phyloP scores from a whole-genome alignment of 2,329 filamentous ascomycete genomes.

The Xylariaceae sp. region DNA sequence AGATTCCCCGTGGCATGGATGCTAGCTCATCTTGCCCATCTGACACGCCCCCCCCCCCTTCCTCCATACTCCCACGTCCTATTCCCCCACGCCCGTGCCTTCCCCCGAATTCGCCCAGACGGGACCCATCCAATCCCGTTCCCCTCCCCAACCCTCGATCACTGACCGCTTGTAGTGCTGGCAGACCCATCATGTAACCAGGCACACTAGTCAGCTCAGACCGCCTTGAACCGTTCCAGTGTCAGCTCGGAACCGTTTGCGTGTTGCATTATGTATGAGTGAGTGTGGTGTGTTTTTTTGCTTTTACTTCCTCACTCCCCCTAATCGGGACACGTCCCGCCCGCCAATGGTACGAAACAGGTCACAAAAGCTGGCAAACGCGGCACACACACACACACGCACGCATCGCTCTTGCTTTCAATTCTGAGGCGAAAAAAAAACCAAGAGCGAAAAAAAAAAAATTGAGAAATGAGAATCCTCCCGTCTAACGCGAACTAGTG shows the following conservation, averaged over 20 bases:
- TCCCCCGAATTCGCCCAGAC: conserved; percentile 7
- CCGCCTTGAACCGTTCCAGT: conserved; percentile 27
- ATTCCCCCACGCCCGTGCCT: conserved; percentile 19
- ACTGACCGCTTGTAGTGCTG: conserved; percentile 31
- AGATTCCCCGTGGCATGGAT: conserved; percentile 16
- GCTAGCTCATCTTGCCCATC: conserved; percentile 12
- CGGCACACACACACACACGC: neutral
- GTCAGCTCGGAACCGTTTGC: conserved; percentile 28
- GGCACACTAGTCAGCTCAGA: conserved; percentile 31
- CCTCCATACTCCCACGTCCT: conserved; percentile 11
- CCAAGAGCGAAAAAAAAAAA: neutral
- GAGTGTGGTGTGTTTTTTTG: neutral
- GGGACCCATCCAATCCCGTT: conserved; percentile 13
- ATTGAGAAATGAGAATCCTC: too few relatives aligned
- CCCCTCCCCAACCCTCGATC: conserved; percentile 19
- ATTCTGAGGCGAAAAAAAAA: neutral
- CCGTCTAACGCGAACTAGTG: too few relatives aligned
- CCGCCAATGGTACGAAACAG: conserved; percentile 11
- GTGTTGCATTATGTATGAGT: neutral
- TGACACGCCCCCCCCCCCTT: conserved; percentile 13
- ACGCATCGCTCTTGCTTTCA: neutral
- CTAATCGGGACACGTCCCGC: conserved; percentile 12
- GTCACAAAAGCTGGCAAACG: conserved; percentile 10
- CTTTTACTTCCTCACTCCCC: conserved; percentile 8
- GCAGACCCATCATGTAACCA: conserved; percentile 22